A percentile compares a stretch with the other conserved stretches of the same genome.
These are phyloP conservation scores for Citrullus amarus DNA, from an alignment of 306 rosid species.

Conservation along the genomic window DNA sequence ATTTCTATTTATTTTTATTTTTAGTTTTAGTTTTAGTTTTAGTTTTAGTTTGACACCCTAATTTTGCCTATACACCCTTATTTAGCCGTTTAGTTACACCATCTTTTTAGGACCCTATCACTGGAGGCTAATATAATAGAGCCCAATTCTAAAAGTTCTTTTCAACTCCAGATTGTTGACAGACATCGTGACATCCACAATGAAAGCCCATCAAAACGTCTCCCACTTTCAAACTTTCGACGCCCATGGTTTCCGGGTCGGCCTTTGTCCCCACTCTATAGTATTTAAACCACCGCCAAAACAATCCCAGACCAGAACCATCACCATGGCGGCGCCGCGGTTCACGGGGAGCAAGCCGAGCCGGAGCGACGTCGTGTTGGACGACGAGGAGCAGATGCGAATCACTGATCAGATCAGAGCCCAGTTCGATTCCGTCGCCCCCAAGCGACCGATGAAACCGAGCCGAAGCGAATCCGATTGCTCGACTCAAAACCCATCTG, in stretches of 20 bases:
- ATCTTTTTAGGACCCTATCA: too few relatives aligned
- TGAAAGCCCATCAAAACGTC: not conserved
- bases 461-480: conserved; percentile 56
- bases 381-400: conserved; percentile 34
- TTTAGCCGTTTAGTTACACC: too few relatives aligned
- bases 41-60: too few relatives aligned
- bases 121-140: too few relatives aligned
- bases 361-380: conserved; percentile 62
- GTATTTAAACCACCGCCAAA: not conserved
- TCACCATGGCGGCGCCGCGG: conserved; percentile 32
- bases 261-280: not conserved
- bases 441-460: conserved; percentile 55
- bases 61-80: too few relatives aligned
- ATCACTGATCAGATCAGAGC: conserved; percentile 44
- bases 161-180: not conserved
- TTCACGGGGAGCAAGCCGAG: conserved; percentile 43
- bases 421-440: conserved; percentile 44
- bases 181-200: not conserved
- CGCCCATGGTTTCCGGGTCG: not conserved
- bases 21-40: too few relatives aligned
- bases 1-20: too few relatives aligned
- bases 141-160: not conserved
- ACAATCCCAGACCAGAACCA: not conserved
- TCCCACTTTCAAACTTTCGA: not conserved
- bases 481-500: conserved; percentile 1